These are phyloP conservation scores for Apiospora hydei DNA, from an alignment of 2,329 filamentous ascomycete species.

Conservation along the genomic window DNA sequence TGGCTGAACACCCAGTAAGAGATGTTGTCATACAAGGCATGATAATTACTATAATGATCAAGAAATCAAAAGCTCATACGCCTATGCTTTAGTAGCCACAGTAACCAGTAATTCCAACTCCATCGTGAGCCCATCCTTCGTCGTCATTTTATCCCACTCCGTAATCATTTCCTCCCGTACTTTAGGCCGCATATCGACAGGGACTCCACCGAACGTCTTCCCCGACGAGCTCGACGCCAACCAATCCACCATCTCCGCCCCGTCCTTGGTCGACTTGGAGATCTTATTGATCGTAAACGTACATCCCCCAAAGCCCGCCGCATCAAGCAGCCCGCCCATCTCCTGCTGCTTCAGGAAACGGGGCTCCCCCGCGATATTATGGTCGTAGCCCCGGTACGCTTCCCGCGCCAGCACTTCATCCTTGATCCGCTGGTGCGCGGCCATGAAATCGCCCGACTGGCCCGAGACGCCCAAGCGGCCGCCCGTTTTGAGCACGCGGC, in stretches of 20 bases:
- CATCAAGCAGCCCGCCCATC: constrained; percentile 34
- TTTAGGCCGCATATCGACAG: constrained; percentile 36
- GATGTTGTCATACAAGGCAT: not conserved
- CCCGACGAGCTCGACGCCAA: constrained; percentile 43
- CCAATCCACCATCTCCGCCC: constrained; percentile 41
- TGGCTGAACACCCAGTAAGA: not conserved
- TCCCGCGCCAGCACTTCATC: constrained; percentile 37
- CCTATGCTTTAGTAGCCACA: constrained; percentile 28
- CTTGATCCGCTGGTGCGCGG: constrained; percentile 34
- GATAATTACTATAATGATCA: not conserved
- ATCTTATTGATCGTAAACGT: constrained; percentile 37
- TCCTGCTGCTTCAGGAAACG: constrained; percentile 37
- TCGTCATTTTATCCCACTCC: constrained; percentile 40
- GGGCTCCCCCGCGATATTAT: constrained; percentile 31
- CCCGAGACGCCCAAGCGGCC: constrained; percentile 32
- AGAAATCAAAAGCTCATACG: not conserved
- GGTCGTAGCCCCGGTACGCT: constrained; percentile 34
- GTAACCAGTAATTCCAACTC: constrained; percentile 40
- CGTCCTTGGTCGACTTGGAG: constrained; percentile 33
- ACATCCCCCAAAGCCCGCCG: constrained; percentile 31
- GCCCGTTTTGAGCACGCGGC: constrained; percentile 36
- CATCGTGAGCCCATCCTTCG: constrained; percentile 39
- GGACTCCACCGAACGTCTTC: constrained; percentile 42
- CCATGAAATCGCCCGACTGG: constrained; percentile 34
- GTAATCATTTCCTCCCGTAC: constrained; percentile 40